phyloP scores from a whole-genome alignment of 441 rosid species.

The Populus hybrid region DNA sequence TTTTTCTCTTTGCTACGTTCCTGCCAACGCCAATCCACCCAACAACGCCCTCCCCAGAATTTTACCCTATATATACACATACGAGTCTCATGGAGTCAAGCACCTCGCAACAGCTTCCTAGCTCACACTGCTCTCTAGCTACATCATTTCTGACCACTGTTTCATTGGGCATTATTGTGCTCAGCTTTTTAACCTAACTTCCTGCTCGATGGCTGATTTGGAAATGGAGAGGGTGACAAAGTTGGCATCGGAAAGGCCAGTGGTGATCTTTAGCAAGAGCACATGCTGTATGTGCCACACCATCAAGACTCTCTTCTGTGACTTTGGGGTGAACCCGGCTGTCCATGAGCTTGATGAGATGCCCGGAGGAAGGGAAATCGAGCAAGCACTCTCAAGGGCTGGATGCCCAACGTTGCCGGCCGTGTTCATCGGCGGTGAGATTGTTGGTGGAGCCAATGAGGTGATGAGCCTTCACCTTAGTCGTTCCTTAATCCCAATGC shows the following conservation, averaged over 20 bases:
- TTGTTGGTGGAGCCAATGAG: constrained; percentile 73
- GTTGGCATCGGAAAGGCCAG: constrained; percentile 58
- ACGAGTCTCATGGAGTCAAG: background rate
- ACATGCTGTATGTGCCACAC: constrained; percentile 72
- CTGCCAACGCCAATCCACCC: background rate
- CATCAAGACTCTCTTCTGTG: constrained; percentile 57
- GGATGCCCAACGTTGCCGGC: constrained; percentile 60
- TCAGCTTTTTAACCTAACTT: background rate
- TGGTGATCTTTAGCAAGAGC: constrained; percentile 82
- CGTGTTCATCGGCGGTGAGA: constrained; percentile 71
- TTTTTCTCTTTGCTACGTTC: background rate
- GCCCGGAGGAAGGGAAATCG: constrained; percentile 53
- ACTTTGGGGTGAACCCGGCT: constrained; percentile 62
- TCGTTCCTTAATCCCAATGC: constrained; percentile 62
- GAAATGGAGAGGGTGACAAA: too few species aligned
- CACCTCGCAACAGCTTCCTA: constrained; percentile 5
- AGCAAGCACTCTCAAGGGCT: constrained; percentile 56
- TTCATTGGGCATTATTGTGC: background rate
- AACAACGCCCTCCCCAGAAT: background rate
- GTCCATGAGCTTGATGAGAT: constrained; percentile 72
- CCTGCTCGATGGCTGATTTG: too few species aligned
- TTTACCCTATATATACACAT: constrained; percentile 28
- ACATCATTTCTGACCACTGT: background rate
- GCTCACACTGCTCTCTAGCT: too few species aligned
- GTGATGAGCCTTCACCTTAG: constrained; percentile 78